Evolutionary conservation across 1,284 basidiomycete species (phyloP), one percentile per base, ranked within the genome.

Genomic region (Cryptococcus depauperatus): DNA sequence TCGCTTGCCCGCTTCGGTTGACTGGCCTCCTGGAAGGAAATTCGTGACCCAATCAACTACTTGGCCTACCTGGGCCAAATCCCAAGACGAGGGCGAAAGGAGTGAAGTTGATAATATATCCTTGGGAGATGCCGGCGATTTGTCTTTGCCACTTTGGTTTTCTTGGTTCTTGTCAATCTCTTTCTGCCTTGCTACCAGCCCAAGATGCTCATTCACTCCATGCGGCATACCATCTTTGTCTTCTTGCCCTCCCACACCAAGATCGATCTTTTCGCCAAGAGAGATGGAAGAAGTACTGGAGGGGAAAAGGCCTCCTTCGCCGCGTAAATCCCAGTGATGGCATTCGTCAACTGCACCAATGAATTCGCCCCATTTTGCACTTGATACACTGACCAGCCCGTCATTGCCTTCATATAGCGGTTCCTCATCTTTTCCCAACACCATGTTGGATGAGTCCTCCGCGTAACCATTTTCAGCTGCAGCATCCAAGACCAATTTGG

Each of bases 321-420:
- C 95, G 46, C 95, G 75, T 59, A 97, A 77, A 60, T 95, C 87
- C 95, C 95, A 99, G 65, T 98, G 95, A 73, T 99, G 92, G 56
- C 82, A 85, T 3, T 83, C 84, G 53, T 95, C 86, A 62, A 98
- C 76, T 18, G 82, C 80, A 4, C 93, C 93, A 14, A 99, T 71
- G 69, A 90, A 93, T 61, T 91, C 86, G 21, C 91, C 91, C 90
- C 90, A 95, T 56, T 81, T 81, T 13, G 91, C 87, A 55, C 83
- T 86, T 53, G 84, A 80, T 13, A 98, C 78, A 10, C 84, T 85
- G 16, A 99, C 93, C 13, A 99, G 75, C 0, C 91, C 92, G 62
- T 99, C 95, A 65, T 97, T 96, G 2, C 93, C 93, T 79, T 85
- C 85, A 55, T 84, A 74, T 26, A 63, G 55, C 25, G 33, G 23